These are phyloP conservation scores for Huntiella decipiens DNA, from an alignment of 2,329 filamentous ascomycete species.

Conservation along the genomic window DNA sequence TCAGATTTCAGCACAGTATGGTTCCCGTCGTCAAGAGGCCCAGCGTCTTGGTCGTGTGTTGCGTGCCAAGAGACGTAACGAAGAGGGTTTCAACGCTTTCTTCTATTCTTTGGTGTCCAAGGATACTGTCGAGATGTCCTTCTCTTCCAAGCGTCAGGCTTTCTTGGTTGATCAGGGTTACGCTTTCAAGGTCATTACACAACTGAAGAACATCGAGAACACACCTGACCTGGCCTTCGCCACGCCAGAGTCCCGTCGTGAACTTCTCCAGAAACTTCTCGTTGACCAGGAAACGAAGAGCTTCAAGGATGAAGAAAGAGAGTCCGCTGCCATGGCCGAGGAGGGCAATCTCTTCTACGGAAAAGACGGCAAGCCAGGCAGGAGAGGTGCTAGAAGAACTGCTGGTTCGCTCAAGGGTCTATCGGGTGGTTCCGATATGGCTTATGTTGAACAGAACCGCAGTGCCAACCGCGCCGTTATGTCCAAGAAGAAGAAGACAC, in stretches of 20 bases:
- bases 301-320: slow-evolving; percentile 12
- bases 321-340: slow-evolving; percentile 6
- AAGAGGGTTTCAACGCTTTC: slow-evolving; percentile 97
- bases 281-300: slow-evolving; percentile 50
- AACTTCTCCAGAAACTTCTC: slow-evolving; percentile 74
- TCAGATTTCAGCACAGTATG: slow-evolving; percentile 94
- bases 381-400: slow-evolving; percentile 37
- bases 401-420: slow-evolving; percentile 73
- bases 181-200: slow-evolving; percentile 96
- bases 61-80: slow-evolving; percentile 83
- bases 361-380: slow-evolving; percentile 9
- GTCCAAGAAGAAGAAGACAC: slow-evolving; percentile 23
- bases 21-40: slow-evolving; percentile 88
- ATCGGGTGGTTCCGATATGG: slow-evolving; percentile 89
- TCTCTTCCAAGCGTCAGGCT: slow-evolving; percentile 87
- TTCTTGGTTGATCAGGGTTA: slow-evolving; percentile 97
- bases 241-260: slow-evolving; percentile 60
- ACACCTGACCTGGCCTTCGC: slow-evolving; percentile 64
- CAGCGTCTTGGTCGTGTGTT: slow-evolving; percentile 86
- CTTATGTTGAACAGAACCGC: slow-evolving; percentile 75
- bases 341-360: slow-evolving; percentile 14
- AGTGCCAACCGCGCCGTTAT: slow-evolving; percentile 32
- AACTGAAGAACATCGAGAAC: slow-evolving; percentile 75
- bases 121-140: slow-evolving; percentile 95
- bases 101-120: slow-evolving; percentile 97